Base-by-base conservation (phyloP, 2,329 filamentous ascomycete genomes). In the Venturia effusa region DNA sequence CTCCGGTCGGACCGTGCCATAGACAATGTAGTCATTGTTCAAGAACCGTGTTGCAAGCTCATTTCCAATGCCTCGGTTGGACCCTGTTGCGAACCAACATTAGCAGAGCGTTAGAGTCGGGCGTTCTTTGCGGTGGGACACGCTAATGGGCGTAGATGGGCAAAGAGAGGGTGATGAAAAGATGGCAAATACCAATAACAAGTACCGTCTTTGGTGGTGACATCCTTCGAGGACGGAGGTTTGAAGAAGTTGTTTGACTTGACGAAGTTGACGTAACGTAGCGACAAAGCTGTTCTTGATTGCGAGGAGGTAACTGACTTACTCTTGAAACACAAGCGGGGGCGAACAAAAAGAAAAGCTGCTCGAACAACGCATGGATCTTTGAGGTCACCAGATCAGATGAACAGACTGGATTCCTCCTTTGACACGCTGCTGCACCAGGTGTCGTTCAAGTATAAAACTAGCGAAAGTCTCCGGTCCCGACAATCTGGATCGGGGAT, bases 1-100 rank as follows among this genome's bases (percentile, higher is more conserved):
- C 37, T 61, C 34, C 30, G 59, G 59, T 7, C 59, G 37, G 41
- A 61, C 41, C 30, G 59, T 43, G 30, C 59, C 59, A 45, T 43
- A 45, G 41, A 61, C 59, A 11, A 41, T 45, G 39, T 48, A 61
- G 40, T 45, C 34, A 19, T 27, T 2, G 8, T 45, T 19, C 39
- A 48, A 11, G 34, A 61, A 61, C 15, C 39, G 41, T 7, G 17
- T 41, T 48, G 40, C 41, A 11, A 61, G 59, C 11, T 61, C 22
- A 5, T 22, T 39, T 32, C 59, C 59, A 8, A 61, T 61, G 1
- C 59, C 59, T 37, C 59, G 34, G 41, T 61, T 61, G 32, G 59
- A 37, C 27, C 59, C 59, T 61, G 37, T 59, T 27, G 17, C 22
- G 15, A 22, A 22, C 45, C 45, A 27, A 27, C 17, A 22, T 51